Conservation (phyloP, 331 rosid species). For the Rhamnella rubrinervis region DNA sequence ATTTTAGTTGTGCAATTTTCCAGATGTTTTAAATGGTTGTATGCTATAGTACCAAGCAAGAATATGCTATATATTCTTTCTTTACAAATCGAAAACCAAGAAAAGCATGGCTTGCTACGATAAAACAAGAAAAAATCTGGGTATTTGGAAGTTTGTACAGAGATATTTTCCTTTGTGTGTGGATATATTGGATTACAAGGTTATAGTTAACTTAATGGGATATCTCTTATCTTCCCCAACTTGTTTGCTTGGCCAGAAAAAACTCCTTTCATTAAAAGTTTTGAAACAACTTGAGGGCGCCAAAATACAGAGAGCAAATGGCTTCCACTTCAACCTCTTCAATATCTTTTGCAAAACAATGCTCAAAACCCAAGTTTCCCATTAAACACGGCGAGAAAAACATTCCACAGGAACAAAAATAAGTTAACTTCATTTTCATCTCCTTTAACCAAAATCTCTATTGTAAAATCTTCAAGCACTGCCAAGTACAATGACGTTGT, state of each 20-base stretch:
- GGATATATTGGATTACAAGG: constrained; percentile 45
- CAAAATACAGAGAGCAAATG: constrained; percentile 32
- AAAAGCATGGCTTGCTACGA: constrained; percentile 4
- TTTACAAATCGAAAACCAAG: background rate
- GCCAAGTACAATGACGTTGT: constrained; percentile 51
- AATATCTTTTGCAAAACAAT: constrained; percentile 30
- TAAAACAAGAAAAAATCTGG: constrained; percentile 41
- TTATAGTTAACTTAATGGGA: constrained; percentile 26
- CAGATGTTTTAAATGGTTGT: too few species aligned
- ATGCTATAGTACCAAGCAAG: background rate
- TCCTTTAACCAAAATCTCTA: constrained; percentile 18
- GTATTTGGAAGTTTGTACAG: constrained; percentile 41
- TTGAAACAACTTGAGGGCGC: constrained; percentile 48
- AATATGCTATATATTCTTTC: constrained; percentile 20
- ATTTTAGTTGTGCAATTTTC: too few species aligned
- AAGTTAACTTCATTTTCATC: constrained; percentile 32
- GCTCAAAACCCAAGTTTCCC: constrained; percentile 32
- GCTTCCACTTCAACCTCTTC: constrained; percentile 47
- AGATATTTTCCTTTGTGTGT: constrained; percentile 39
- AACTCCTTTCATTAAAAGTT: background rate
- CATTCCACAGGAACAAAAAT: constrained; percentile 23
- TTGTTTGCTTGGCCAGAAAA: constrained; percentile 27
- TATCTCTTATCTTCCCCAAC: constrained; percentile 56
- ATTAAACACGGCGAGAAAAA: constrained; percentile 21
- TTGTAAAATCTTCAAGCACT: constrained; percentile 39